A percentile compares a stretch with the other conserved stretches of the same genome.
Evolutionary conservation across 2,329 filamentous ascomycete species (phyloP).

Genomic region (Nigrospora sphaerica): DNA sequence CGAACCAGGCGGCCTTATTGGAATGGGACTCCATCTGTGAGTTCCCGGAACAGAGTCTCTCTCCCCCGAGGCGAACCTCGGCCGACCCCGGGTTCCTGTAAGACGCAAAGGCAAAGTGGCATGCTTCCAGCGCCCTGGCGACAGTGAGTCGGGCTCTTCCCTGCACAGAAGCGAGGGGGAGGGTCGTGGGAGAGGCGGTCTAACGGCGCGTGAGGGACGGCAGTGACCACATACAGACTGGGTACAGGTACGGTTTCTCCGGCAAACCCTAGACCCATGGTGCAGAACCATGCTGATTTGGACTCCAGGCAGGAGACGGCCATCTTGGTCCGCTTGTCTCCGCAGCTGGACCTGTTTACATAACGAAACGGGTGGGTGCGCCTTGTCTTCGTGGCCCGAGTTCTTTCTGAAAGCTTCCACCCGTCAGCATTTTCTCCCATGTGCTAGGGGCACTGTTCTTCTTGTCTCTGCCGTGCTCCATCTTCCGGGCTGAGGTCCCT

Average conservation of each 20-base stretch:
- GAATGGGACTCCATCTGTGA: conserved; percentile 1
- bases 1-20: neutral
- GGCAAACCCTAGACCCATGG: neutral
- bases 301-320: neutral
- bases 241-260: conserved; percentile 8
- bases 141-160: conserved; percentile 7
- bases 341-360: conserved; percentile 23
- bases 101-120: neutral
- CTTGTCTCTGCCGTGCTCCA: conserved; percentile 24
- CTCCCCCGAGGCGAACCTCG: neutral
- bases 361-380: conserved; percentile 24
- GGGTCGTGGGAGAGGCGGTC: neutral
- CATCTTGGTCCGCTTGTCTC: conserved; percentile 14
- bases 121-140: conserved; percentile 9
- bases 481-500: conserved; percentile 27
- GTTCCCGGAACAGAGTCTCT: neutral
- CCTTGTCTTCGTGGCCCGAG: too few species aligned
- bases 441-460: conserved; percentile 33
- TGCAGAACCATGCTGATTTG: neutral
- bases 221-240: conserved; percentile 13
- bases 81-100: neutral
- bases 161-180: too few species aligned
- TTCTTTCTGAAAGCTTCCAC: neutral
- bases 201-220: conserved; percentile 7
- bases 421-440: conserved; percentile 41